Base-by-base conservation (phyloP, 108 stramenopile genomes). In the Cyclotella kingstonii region DNA sequence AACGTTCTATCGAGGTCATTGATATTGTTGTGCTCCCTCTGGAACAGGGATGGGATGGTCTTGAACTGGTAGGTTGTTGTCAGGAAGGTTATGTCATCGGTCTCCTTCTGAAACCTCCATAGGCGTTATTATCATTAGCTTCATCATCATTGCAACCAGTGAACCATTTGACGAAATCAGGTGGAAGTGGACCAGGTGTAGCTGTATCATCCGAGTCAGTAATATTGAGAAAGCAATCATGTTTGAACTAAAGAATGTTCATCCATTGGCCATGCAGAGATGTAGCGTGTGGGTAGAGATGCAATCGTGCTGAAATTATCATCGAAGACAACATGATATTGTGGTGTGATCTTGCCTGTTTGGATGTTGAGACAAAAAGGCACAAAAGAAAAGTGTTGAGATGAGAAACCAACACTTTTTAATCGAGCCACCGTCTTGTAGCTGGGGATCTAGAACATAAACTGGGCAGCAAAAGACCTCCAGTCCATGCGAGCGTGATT, bases 251-350 rank as follows among this genome's bases (percentile, higher is more conserved):
- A 15, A 44, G 6, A 11, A 43, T 18, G 15, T 39, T 28, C 3
- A 17, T n/a, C 3, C 22, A 6, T 28, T 19, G 2, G 21, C 1
- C 26, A 18, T 18, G 27, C 30, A 11, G 4, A 38, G 3, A 4
- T 41, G n/a, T 2, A 44, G 27, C 2, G 17, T 2, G 4, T 28
- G 26, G n/a, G 17, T 15, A 10, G 26, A 17, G 17, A 30, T 44
- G 21, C 11, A 12, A 77, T 72, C 2, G 74, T 82, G 6, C 53
- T 30, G 54, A 84, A 81, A 14, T 26, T 38, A 15, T 81, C 75
- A 52, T 84, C 80, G 38, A 72, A 76, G 27, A 81, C 64, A 2
- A 85, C 60, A 45, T 84, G 79, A 31, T 54, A 80, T 35, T 84
- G 83, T 4, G 77, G 79, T 15, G 76, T 47, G 27, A 84, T 70